Conservation (phyloP, 768 basidiomycete species). For the Coprinopsis strossmayeri region DNA sequence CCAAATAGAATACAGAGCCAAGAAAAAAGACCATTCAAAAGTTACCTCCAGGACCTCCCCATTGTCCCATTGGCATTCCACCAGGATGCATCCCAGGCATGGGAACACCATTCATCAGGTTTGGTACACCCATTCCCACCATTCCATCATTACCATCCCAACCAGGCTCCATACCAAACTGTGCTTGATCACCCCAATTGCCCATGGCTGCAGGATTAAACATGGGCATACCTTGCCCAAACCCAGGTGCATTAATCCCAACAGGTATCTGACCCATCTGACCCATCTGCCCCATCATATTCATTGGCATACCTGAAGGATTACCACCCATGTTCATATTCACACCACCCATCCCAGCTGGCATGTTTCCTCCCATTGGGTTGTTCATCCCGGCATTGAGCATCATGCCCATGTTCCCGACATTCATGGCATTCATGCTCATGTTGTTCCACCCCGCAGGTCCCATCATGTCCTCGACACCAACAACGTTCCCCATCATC, state of each 20-base stretch:
- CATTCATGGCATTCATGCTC: slow-evolving; percentile 18
- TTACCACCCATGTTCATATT: slow-evolving; percentile 3
- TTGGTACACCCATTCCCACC: not conserved
- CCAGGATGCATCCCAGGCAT: slow-evolving; percentile 20
- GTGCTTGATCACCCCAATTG: slow-evolving; percentile 11
- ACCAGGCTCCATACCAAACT: slow-evolving; percentile 8
- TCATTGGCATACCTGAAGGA: slow-evolving; percentile 15
- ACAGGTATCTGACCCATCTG: slow-evolving; percentile 27
- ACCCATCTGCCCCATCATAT: slow-evolving; percentile 22
- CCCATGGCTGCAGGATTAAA: slow-evolving; percentile 14
- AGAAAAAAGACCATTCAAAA: too few relatives aligned
- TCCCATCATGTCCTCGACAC: slow-evolving; percentile 11
- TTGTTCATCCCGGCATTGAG: slow-evolving; percentile 25
- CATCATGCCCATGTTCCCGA: slow-evolving; percentile 18
- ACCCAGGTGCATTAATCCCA: slow-evolving; percentile 23
- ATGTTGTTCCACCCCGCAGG: slow-evolving; percentile 8
- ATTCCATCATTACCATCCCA: slow-evolving; percentile 11
- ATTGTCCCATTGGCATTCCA: slow-evolving; percentile 19
- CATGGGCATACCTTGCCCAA: slow-evolving; percentile 17
- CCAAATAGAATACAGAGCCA: too few relatives aligned
- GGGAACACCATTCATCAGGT: slow-evolving; percentile 17
- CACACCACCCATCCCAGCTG: not conserved
- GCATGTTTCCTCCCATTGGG: slow-evolving; percentile 16
- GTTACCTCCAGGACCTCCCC: slow-evolving; percentile 16
- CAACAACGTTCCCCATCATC: slow-evolving; percentile 4